These are phyloP conservation scores for Linanthus parryae DNA, from an alignment of 148 eudicot genomes.

Conservation along the genomic window DNA sequence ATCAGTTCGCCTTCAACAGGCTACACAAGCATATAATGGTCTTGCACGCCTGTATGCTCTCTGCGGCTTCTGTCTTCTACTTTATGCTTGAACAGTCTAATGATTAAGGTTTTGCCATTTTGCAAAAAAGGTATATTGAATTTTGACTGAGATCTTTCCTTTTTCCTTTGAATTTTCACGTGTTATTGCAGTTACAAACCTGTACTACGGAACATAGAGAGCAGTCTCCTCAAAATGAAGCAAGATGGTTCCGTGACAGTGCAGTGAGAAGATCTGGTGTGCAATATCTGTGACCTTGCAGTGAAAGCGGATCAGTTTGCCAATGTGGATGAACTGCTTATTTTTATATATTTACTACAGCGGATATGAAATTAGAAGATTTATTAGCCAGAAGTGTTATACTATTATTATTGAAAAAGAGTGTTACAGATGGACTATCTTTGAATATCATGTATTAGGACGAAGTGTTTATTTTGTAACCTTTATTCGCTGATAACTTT, in stretches of 20 bases:
- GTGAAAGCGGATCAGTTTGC: too few relatives aligned
- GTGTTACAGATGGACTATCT: too few relatives aligned
- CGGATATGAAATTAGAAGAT: too few relatives aligned
- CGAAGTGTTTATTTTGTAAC: too few relatives aligned
- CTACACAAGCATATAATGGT: slow-evolving; percentile 68
- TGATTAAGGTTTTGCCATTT: not conserved
- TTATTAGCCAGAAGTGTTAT: too few relatives aligned
- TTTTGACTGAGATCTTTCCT: not conserved
- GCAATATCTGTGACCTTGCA: too few relatives aligned
- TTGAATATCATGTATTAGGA: too few relatives aligned
- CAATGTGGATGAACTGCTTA: too few relatives aligned
- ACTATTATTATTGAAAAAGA: too few relatives aligned
- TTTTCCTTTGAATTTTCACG: not conserved
- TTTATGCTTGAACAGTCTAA: not conserved
- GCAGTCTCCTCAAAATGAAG: slow-evolving; percentile 79
- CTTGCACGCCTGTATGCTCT: slow-evolving; percentile 81
- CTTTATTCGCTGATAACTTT: too few relatives aligned
- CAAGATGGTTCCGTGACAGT: slow-evolving; percentile 56
- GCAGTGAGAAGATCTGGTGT: slow-evolving; percentile 42
- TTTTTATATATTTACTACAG: too few relatives aligned
- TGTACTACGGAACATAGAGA: slow-evolving; percentile 82
- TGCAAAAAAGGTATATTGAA: not conserved
- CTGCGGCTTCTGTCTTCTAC: not conserved
- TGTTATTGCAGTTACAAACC: slow-evolving; percentile 81
- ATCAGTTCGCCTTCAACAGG: slow-evolving; percentile 80